phyloP scores from a whole-genome alignment of 257 asterid species.

The Ilex asprella region DNA sequence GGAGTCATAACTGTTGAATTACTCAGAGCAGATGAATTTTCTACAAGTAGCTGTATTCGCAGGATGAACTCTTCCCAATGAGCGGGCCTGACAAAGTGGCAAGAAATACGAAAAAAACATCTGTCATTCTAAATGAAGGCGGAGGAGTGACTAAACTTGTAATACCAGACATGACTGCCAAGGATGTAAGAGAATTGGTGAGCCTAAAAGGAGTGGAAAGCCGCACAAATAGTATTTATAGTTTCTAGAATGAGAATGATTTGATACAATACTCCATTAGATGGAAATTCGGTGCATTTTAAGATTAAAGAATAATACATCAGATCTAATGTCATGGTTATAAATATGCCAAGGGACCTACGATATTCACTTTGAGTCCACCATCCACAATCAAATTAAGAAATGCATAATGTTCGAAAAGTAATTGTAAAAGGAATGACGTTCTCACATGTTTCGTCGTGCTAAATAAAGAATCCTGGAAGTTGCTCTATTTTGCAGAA shows the following conservation, averaged over 20 bases:
- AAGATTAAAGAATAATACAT: no score
- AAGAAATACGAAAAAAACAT: neutral
- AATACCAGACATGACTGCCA: no score
- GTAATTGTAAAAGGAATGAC: constrained; percentile 22
- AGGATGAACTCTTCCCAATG: constrained; percentile 62
- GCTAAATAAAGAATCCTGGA: constrained; percentile 87
- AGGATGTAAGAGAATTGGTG: no score
- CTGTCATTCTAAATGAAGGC: neutral
- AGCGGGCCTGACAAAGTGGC: constrained; percentile 37
- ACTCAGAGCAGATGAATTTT: constrained; percentile 57
- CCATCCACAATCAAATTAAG: no score
- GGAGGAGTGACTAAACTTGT: no score
- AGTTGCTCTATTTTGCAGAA: constrained; percentile 67
- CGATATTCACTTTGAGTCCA: no score
- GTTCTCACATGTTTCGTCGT: constrained; percentile 86
- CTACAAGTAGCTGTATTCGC: constrained; percentile 54
- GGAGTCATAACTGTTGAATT: constrained; percentile 35
- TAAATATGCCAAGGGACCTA: neutral
- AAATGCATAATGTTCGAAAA: no score
- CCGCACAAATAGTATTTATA: no score
- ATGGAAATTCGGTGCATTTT: no score
- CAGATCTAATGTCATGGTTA: no score
- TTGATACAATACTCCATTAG: no score
- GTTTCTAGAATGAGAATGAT: neutral
- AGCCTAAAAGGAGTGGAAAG: no score